Evolutionary conservation across 2,329 filamentous ascomycete species (phyloP).

Genomic region (Fusarium sterilihyphosum): DNA sequence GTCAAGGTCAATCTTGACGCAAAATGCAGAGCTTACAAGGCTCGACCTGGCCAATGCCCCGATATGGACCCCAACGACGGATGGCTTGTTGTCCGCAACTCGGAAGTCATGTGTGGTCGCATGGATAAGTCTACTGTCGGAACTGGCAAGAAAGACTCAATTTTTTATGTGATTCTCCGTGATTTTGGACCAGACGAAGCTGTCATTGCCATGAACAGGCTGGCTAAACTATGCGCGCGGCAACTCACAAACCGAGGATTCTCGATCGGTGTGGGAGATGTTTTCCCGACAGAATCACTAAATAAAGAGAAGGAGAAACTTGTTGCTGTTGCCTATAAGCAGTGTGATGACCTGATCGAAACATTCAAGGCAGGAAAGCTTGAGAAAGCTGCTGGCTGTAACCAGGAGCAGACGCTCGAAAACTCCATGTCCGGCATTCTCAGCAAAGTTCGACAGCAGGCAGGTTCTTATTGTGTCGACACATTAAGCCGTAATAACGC

Average conservation of each 20-base stretch:
- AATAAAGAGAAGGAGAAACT: constrained; percentile 78
- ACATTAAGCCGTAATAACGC: constrained; percentile 92
- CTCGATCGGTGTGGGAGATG: constrained; percentile 95
- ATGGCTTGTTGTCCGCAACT: constrained; percentile 94
- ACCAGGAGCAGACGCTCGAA: constrained; percentile 91
- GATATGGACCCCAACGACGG: constrained; percentile 88
- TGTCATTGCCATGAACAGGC: constrained; percentile 89
- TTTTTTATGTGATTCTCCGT: constrained; percentile 96
- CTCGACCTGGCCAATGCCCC: constrained; percentile 64
- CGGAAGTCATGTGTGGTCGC: constrained; percentile 94
- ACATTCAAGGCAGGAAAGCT: constrained; percentile 83
- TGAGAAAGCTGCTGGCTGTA: constrained; percentile 87
- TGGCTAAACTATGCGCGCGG: constrained; percentile 89
- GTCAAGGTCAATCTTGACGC: constrained; percentile 93
- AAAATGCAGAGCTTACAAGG: constrained; percentile 83
- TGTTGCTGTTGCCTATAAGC: constrained; percentile 79
- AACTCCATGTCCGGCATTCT: constrained; percentile 91
- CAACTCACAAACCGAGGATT: constrained; percentile 92
- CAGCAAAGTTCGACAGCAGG: constrained; percentile 89
- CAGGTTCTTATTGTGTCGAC: constrained; percentile 89
- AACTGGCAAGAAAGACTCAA: constrained; percentile 94
- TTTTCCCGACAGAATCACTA: constrained; percentile 81
- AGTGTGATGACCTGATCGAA: constrained; percentile 85
- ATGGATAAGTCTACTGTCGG: constrained; percentile 99
- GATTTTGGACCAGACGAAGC: constrained; percentile 93